Percentiles rank a stretch among this genome's conserved stretches.
These are phyloP conservation scores for Colletotrichum noveboracense DNA, from an alignment of 2,329 filamentous ascomycete genomes.

Conservation along the genomic window DNA sequence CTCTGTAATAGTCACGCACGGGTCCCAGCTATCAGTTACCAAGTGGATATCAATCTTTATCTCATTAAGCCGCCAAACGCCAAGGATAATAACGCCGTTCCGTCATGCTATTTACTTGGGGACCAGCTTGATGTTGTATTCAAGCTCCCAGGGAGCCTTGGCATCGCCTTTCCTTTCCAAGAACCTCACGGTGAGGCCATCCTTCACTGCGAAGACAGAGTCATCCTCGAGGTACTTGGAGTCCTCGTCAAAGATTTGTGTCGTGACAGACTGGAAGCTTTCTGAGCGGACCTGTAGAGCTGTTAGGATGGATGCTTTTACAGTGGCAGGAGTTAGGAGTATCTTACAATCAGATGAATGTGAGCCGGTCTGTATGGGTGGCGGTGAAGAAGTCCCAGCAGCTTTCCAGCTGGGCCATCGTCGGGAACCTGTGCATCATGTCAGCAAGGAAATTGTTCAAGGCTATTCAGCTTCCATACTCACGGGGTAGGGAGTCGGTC, in stretches of 20 bases:
- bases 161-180: constrained; percentile 36
- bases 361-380: constrained; percentile 64
- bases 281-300: constrained; percentile 44
- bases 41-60: neutral
- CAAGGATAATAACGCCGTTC: neutral
- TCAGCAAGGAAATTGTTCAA: neutral
- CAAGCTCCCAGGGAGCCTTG: constrained; percentile 62
- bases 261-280: constrained; percentile 71
- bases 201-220: constrained; percentile 60
- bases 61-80: neutral
- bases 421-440: constrained; percentile 34
- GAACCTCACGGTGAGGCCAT: constrained; percentile 51
- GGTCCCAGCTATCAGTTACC: neutral
- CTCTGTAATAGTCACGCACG: neutral
- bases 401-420: constrained; percentile 58
- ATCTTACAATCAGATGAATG: constrained; percentile 60
- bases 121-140: constrained; percentile 59
- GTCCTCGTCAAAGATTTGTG: constrained; percentile 75
- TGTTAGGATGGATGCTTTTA: neutral
- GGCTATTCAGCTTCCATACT: neutral
- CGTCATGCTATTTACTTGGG: neutral
- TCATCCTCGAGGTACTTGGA: constrained; percentile 64
- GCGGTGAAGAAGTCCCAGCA: constrained; percentile 59
- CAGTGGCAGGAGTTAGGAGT: neutral
- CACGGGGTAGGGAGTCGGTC: constrained; percentile 52